Evolutionary conservation across 768 basidiomycete species (phyloP).

Genomic region (Melanogaster broomeanus): DNA sequence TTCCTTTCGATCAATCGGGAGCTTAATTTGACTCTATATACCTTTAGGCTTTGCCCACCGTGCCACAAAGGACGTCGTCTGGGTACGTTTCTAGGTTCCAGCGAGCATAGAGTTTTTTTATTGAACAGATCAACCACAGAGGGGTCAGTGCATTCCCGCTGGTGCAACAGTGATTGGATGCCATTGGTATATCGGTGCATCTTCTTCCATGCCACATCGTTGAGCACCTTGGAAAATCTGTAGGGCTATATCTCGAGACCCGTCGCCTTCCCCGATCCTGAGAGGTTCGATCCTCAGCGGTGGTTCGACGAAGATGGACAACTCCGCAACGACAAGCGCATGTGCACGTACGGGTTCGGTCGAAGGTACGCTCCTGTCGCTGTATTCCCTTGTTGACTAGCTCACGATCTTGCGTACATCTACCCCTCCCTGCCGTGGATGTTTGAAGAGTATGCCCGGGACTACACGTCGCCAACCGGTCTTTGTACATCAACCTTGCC

Average conservation of each 20-base stretch:
- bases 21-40: background rate
- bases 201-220: background rate
- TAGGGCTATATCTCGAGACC: constrained; percentile 27
- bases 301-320: constrained; percentile 48
- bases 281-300: constrained; percentile 54
- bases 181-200: constrained; percentile 12
- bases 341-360: constrained; percentile 55
- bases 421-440: background rate
- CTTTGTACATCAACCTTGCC: constrained; percentile 62
- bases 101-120: constrained; percentile 31
- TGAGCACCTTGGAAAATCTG: background rate
- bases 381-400: background rate
- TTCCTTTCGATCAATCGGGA: background rate
- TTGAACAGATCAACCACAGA: constrained; percentile 24
- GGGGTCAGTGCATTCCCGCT: constrained; percentile 21
- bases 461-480: constrained; percentile 49
- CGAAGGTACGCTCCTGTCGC: constrained; percentile 25
- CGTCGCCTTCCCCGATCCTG: constrained; percentile 33
- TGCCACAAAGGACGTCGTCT: constrained; percentile 61
- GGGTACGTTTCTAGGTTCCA: constrained; percentile 37
- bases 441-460: constrained; percentile 56
- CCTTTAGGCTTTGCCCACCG: constrained; percentile 54
- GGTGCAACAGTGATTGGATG: constrained; percentile 22
- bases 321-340: constrained; percentile 43
- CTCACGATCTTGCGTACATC: background rate